A percentile compares a stretch with the other conserved stretches of the same genome.
Conservation (phyloP, 2,329 filamentous ascomycete species). For the Thelonectria blattea region DNA sequence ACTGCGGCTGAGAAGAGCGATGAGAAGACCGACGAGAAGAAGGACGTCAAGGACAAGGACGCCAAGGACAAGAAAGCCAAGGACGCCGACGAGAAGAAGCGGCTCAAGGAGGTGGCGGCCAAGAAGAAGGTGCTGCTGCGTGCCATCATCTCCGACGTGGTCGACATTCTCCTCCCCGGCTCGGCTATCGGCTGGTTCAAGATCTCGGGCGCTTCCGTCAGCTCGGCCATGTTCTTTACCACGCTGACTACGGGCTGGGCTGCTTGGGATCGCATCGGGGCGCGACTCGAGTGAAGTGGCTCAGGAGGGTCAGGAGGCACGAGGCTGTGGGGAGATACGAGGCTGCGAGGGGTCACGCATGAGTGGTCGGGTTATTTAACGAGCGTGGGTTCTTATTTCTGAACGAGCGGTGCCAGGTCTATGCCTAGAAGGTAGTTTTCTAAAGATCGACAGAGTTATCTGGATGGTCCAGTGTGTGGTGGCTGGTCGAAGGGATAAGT, state of each 20-base stretch:
- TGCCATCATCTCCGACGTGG: constrained; percentile 59
- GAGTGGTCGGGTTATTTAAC: not conserved
- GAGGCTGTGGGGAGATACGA: no score
- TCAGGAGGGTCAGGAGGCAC: not conserved
- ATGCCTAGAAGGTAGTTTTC: not conserved
- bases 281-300: constrained; percentile 27
- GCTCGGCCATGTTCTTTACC: constrained; percentile 64
- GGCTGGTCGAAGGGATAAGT: not conserved
- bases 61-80: constrained; percentile 19
- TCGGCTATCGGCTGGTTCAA: constrained; percentile 65
- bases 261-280: constrained; percentile 62
- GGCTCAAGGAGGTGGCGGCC: constrained; percentile 43
- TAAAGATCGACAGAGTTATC: not conserved
- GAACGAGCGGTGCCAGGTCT: not conserved
- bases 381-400: not conserved
- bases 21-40: constrained; percentile 18
- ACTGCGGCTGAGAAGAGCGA: constrained; percentile 20
- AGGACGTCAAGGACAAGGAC: constrained; percentile 23
- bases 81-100: constrained; percentile 43
- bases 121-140: constrained; percentile 50
- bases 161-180: constrained; percentile 69
- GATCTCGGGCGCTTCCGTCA: constrained; percentile 58
- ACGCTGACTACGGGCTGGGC: constrained; percentile 66
- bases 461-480: not conserved
- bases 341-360: not conserved